phyloP scores from a whole-genome alignment of 2,329 filamentous ascomycete species.

The Rutstroemia sp. region DNA sequence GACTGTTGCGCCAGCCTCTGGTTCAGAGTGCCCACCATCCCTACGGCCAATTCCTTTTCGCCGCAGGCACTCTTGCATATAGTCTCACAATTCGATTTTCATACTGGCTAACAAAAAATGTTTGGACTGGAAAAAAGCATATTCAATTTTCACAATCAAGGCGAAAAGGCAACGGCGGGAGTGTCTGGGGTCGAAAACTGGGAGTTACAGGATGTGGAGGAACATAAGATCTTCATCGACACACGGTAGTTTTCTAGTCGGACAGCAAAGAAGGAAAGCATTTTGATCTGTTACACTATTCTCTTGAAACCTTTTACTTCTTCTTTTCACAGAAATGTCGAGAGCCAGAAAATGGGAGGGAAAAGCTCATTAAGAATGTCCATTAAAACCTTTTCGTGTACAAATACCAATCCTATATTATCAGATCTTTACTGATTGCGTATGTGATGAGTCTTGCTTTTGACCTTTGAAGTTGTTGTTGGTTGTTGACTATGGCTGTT shows the following conservation, averaged over 20 bases:
- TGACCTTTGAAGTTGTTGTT: too few species aligned
- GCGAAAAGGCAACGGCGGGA: not conserved
- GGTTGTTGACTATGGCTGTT: too few species aligned
- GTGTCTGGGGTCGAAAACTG: not conserved
- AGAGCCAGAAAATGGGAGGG: not conserved
- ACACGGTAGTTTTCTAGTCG: constrained; percentile 6
- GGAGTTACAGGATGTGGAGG: not conserved
- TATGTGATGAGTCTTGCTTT: too few species aligned
- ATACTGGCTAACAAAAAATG: constrained; percentile 7
- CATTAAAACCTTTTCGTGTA: not conserved
- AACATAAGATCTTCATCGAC: too few species aligned
- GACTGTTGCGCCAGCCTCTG: constrained; percentile 14
- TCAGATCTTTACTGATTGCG: not conserved
- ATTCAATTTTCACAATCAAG: not conserved
- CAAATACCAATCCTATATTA: not conserved
- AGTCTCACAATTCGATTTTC: constrained; percentile 16
- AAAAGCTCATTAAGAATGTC: not conserved
- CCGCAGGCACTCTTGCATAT: constrained; percentile 27
- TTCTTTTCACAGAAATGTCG: not conserved
- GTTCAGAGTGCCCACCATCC: constrained; percentile 19
- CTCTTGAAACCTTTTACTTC: constrained; percentile 10
- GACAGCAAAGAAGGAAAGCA: constrained; percentile 20
- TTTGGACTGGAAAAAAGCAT: constrained; percentile 1
- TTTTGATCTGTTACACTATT: constrained; percentile 26
- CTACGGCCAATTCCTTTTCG: constrained; percentile 18